Percentiles rank a stretch among this genome's conserved stretches.
Conservation (phyloP, 1,284 basidiomycete genomes). For the Papiliotrema terrestris region DNA sequence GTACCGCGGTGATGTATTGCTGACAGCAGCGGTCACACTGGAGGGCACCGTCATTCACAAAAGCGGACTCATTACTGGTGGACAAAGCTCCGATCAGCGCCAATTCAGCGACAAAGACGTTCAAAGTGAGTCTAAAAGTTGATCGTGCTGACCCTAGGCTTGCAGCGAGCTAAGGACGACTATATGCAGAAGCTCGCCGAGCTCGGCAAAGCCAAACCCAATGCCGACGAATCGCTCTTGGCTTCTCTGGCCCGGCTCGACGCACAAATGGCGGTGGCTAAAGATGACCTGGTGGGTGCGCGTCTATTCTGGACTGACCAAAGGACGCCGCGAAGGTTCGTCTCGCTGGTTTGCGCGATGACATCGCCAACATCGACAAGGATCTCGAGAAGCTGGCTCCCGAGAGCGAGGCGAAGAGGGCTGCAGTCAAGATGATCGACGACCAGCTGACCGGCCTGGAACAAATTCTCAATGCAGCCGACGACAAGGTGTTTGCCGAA, state of each 20-base stretch:
- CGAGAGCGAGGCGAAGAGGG: slow-evolving; percentile 57
- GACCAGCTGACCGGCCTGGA: slow-evolving; percentile 59
- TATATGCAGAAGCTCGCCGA: slow-evolving; percentile 77
- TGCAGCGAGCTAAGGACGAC: slow-evolving; percentile 68
- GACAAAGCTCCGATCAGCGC: slow-evolving; percentile 67
- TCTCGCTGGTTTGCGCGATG: slow-evolving; percentile 45
- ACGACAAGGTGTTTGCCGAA: slow-evolving; percentile 70
- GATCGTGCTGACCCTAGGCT: slow-evolving; percentile 51
- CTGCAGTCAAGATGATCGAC: slow-evolving; percentile 48
- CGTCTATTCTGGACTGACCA: neutral
- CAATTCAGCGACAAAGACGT: slow-evolving; percentile 94
- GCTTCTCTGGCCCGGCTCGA: slow-evolving; percentile 76
- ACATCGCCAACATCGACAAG: slow-evolving; percentile 69
- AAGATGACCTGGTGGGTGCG: slow-evolving; percentile 73
- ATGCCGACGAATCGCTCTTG: slow-evolving; percentile 74
- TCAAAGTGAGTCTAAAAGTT: slow-evolving; percentile 58
- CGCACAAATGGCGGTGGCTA: slow-evolving; percentile 64
- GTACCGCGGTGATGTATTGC: slow-evolving; percentile 18
- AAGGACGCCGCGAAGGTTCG: slow-evolving; percentile 33
- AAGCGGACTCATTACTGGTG: slow-evolving; percentile 95
- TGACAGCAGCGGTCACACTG: slow-evolving; percentile 76
- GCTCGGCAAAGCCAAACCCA: slow-evolving; percentile 71
- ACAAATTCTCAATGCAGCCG: slow-evolving; percentile 66
- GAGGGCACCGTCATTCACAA: slow-evolving; percentile 98
- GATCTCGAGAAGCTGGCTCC: slow-evolving; percentile 66